Evolutionary conservation across 345 rosid genomes (phyloP).

Genomic region (Tarenaya hassleriana): DNA sequence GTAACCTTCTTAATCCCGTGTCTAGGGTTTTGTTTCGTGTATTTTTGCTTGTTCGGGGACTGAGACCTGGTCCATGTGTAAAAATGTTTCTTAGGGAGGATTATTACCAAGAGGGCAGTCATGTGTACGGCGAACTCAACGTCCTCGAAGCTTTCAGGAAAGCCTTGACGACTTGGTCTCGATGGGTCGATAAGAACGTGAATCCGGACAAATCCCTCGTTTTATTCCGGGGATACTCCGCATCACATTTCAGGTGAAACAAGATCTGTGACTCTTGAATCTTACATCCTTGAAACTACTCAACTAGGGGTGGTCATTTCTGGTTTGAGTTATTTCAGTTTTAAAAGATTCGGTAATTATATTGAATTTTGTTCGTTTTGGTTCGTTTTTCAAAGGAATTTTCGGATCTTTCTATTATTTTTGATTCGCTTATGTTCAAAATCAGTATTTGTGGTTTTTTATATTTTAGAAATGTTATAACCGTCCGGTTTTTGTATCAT

Average conservation of each 20-base stretch:
- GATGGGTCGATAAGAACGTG: slow-evolving; percentile 81
- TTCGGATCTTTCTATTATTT: too few species aligned
- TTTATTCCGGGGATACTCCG: slow-evolving; percentile 88
- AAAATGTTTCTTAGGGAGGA: slow-evolving; percentile 53
- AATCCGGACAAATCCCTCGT: slow-evolving; percentile 61
- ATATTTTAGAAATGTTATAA: too few species aligned
- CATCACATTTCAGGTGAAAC: slow-evolving; percentile 82
- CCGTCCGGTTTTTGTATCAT: too few species aligned
- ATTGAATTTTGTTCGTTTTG: not conserved
- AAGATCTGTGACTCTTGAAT: not conserved
- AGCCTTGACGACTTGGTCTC: slow-evolving; percentile 85
- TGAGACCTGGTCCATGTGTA: not conserved
- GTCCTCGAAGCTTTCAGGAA: slow-evolving; percentile 85
- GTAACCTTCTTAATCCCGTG: slow-evolving; percentile 24
- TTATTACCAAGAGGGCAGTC: slow-evolving; percentile 91
- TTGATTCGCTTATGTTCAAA: too few species aligned
- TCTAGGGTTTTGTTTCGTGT: not conserved
- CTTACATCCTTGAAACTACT: too few species aligned
- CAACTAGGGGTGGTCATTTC: too few species aligned
- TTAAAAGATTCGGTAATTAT: too few species aligned
- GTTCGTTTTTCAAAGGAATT: too few species aligned
- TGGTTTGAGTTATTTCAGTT: too few species aligned
- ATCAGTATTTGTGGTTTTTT: too few species aligned
- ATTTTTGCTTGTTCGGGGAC: not conserved
- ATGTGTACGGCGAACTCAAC: slow-evolving; percentile 62